Conservation (phyloP, 1,284 basidiomycete species). For the Fistulina hepatica region DNA sequence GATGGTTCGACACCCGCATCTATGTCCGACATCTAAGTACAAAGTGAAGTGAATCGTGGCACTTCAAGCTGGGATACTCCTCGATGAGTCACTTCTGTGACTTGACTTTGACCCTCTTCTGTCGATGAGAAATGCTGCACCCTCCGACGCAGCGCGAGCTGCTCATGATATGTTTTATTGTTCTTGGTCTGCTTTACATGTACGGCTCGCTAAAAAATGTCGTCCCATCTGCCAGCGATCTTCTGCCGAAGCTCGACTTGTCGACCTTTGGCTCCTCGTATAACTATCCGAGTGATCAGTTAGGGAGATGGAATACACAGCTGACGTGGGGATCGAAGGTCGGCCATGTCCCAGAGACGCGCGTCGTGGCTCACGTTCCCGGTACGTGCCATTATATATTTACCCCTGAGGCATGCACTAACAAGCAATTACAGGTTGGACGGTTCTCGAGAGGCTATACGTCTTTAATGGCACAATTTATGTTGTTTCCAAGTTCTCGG, state of each 20-base stretch:
- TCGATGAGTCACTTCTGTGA: too few relatives aligned
- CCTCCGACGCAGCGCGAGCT: slow-evolving; percentile 44
- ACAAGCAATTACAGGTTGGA: slow-evolving; percentile 55
- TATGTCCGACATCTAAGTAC: too few relatives aligned
- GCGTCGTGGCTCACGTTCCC: slow-evolving; percentile 50
- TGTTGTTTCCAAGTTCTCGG: slow-evolving; percentile 51
- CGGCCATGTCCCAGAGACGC: slow-evolving; percentile 43
- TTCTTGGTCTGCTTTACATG: slow-evolving; percentile 35
- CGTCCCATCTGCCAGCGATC: neutral
- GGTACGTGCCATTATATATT: slow-evolving; percentile 27
- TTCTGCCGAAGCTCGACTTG: too few relatives aligned
- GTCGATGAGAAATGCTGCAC: too few relatives aligned
- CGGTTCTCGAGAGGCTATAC: slow-evolving; percentile 71
- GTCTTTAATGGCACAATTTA: slow-evolving; percentile 69
- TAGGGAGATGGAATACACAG: slow-evolving; percentile 22
- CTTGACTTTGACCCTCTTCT: too few relatives aligned
- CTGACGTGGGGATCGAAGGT: too few relatives aligned
- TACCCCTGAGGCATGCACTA: neutral
- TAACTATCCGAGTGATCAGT: too few relatives aligned
- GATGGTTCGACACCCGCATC: slow-evolving; percentile 19
- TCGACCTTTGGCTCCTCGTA: neutral
- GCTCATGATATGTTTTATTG: slow-evolving; percentile 35
- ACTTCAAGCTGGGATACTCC: too few relatives aligned
- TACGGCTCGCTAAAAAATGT: slow-evolving; percentile 4
- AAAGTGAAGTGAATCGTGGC: too few relatives aligned